phyloP scores from a whole-genome alignment of 179 eudicot species.

The Beta corolliflora region DNA sequence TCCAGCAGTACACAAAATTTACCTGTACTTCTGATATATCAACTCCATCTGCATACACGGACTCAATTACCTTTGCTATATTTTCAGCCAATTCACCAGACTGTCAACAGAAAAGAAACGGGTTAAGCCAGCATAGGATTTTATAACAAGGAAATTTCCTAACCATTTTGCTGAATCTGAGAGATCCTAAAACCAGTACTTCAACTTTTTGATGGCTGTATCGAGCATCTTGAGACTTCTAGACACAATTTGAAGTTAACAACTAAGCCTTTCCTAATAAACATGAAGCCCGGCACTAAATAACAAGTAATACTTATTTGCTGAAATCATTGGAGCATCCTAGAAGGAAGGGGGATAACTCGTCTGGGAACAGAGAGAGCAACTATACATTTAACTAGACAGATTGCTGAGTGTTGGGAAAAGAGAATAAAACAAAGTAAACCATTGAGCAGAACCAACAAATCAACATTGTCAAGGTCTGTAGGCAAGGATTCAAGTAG shows the following conservation, averaged over 20 bases:
- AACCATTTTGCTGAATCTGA: neutral
- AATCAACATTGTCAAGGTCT: conserved; percentile 1
- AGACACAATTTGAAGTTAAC: neutral
- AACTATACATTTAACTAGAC: neutral
- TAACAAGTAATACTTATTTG: neutral
- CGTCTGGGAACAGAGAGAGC: neutral
- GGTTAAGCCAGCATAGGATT: neutral
- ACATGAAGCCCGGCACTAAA: neutral
- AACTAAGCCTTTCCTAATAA: neutral
- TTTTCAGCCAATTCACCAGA: conserved; percentile 96
- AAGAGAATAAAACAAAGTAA: neutral
- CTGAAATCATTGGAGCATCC: neutral
- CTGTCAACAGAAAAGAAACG: conserved; percentile 45
- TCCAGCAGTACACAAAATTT: conserved; percentile 3
- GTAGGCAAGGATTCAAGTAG: neutral
- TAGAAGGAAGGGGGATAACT: neutral
- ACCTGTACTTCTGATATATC: conserved; percentile 99
- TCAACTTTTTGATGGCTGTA: neutral
- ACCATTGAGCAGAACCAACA: neutral
- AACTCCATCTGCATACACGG: conserved; percentile 65
- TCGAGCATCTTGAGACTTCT: neutral
- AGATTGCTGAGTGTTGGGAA: neutral
- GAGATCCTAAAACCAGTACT: neutral
- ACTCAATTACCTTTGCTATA: conserved; percentile 76
- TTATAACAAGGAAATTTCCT: neutral